Base-by-base conservation (phyloP, 169 alveolate species). In the Cryptosporidium xiaoi region DNA sequence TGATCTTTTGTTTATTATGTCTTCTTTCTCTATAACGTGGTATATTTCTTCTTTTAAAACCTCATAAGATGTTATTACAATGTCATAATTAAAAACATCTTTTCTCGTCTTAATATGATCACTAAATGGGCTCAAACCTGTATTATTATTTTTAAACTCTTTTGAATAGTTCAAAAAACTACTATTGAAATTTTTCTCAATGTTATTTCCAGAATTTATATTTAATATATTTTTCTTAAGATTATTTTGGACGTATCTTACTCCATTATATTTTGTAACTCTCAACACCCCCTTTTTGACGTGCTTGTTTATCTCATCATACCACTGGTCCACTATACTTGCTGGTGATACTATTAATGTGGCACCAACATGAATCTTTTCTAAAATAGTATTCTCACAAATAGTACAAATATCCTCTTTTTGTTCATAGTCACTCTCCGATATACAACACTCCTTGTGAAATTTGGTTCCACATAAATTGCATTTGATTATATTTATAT, bases 251-350 rank as follows among this genome's bases (percentile, higher is more conserved):
- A 77, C 48, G 29, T 24, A 44, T 36, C 87, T 77, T 1, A 77
- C 87, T 24, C 87, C 87, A 24, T 77, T 20, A 40, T 77, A 77
- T 44, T 62, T 77, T 55, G 58, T 56, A 3, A 77, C 31, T 46
- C n/a, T 34, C 33, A 77, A 31, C 1, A 36, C 50, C 13, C 87
- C 87, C 4, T 20, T 1, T 13, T 77, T 56, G 3, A 62, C 24
- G 31, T 77, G 87, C 15, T 77, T 77, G 44, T 60, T 44, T 36
- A 77, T 33, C 24, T 77, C 87, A 46, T 77, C 77, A 60, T 60
- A 24, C 87, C 87, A 77, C 36, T 77, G 87, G 12, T 77, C 87
- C 13, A 77, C 64, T 20, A 77, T 77, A 40, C 87, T 77, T 60
- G 56, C 87, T 18, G 87, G 87, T 18, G 87, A 68, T 34, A 77